phyloP scores from a whole-genome alignment of 495 filamentous ascomycete species.

The Lophium mytilinum region DNA sequence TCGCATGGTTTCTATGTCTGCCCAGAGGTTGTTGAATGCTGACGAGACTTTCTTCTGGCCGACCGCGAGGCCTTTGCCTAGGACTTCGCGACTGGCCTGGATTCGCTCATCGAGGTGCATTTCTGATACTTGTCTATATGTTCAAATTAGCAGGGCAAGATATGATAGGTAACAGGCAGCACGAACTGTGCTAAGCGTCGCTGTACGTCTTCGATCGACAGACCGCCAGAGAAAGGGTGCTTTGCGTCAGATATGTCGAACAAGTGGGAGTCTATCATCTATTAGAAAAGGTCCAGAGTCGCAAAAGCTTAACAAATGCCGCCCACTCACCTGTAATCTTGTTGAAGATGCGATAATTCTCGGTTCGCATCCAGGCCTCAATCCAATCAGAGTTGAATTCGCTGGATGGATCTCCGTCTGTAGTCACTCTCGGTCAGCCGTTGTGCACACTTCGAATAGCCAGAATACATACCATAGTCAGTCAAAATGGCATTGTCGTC shows the following conservation, averaged over 20 bases:
- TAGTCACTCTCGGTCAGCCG: constrained; percentile 3
- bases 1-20: constrained; percentile 77
- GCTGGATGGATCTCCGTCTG: constrained; percentile 73
- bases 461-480: constrained; percentile 39
- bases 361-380: constrained; percentile 73
- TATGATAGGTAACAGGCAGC: constrained; percentile 14
- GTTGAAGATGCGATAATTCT: constrained; percentile 82
- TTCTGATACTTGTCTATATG: constrained; percentile 48
- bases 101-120: constrained; percentile 82
- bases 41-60: constrained; percentile 76
- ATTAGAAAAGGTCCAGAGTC: neutral
- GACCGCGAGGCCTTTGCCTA: constrained; percentile 71
- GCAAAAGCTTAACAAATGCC: neutral
- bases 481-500: constrained; percentile 52
- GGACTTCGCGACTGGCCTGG: constrained; percentile 63
- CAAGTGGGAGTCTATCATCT: constrained; percentile 61
- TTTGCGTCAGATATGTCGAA: constrained; percentile 90
- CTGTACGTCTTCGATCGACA: constrained; percentile 92
- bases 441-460: neutral
- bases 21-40: constrained; percentile 78
- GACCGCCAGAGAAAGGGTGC: constrained; percentile 89
- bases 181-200: constrained; percentile 81
- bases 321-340: constrained; percentile 45
- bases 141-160: constrained; percentile 8
- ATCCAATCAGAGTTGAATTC: constrained; percentile 76